phyloP scores from a whole-genome alignment of 2,329 filamentous ascomycete genomes.

The Epichloe scottii region DNA sequence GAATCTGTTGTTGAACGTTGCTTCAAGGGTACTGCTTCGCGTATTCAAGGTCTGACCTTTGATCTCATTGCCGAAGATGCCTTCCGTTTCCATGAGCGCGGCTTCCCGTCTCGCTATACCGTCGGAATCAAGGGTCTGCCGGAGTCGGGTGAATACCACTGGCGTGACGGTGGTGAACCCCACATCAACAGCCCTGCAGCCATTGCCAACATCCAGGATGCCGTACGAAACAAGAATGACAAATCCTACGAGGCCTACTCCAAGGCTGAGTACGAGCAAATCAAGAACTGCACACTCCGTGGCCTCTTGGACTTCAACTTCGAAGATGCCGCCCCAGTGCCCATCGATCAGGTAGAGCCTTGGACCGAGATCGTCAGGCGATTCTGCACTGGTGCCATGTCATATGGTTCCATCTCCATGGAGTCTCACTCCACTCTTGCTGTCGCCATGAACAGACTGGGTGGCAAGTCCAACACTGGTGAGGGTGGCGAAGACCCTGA shows the following conservation, averaged over 20 bases:
- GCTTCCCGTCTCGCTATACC: constrained; percentile 72
- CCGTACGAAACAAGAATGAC: constrained; percentile 92
- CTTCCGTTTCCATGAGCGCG: constrained; percentile 88
- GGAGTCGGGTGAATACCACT: constrained; percentile 95
- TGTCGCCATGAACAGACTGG: constrained; percentile 91
- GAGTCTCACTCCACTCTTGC: constrained; percentile 93
- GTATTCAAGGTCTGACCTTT: constrained; percentile 89
- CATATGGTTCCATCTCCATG: constrained; percentile 97
- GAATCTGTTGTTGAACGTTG: constrained; percentile 86
- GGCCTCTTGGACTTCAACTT: constrained; percentile 95
- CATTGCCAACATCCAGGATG: constrained; percentile 95
- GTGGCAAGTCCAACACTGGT: constrained; percentile 94
- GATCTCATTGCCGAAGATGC: constrained; percentile 88
- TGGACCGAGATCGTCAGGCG: constrained; percentile 97
- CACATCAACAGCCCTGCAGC: constrained; percentile 91
- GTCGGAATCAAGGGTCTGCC: constrained; percentile 66
- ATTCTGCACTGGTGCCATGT: constrained; percentile 97
- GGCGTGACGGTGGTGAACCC: constrained; percentile 89
- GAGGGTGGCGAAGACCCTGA: constrained; percentile 95
- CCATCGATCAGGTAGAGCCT: constrained; percentile 92
- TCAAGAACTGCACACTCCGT: constrained; percentile 90
- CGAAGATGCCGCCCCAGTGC: constrained; percentile 70
- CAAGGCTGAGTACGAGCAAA: constrained; percentile 83
- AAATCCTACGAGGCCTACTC: constrained; percentile 98
- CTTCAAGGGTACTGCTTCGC: constrained; percentile 87